Percentiles rank a stretch among this genome's conserved stretches.
These are phyloP conservation scores for Trichosanthes cucumerina DNA, from an alignment of 306 rosid genomes.

Conservation along the genomic window DNA sequence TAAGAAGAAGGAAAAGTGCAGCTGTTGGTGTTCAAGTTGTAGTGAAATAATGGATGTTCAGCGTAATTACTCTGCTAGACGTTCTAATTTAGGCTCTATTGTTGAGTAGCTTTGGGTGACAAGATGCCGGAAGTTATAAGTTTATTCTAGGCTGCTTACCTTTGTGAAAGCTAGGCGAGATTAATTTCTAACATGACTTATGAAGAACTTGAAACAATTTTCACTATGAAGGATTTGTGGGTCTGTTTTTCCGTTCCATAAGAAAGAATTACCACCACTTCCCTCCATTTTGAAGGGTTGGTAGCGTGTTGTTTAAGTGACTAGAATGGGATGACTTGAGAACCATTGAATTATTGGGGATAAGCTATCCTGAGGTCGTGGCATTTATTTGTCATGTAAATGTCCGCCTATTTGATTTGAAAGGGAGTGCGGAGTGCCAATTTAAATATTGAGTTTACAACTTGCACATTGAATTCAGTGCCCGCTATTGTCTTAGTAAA, in stretches of 20 bases:
- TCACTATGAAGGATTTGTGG: background rate
- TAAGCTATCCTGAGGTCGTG: background rate
- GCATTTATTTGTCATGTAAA: background rate
- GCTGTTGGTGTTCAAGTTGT: background rate
- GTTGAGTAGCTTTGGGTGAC: background rate
- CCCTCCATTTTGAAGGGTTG: background rate
- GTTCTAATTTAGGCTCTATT: background rate
- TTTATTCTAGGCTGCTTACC: background rate
- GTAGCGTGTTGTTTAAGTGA: background rate
- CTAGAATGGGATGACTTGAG: background rate
- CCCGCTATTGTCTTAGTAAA: background rate
- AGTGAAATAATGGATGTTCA: background rate
- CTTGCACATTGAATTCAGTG: background rate
- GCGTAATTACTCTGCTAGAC: background rate
- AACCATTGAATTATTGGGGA: background rate
- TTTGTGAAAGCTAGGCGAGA: background rate
- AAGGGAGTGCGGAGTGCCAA: background rate
- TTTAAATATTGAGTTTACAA: background rate
- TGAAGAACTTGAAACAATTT: background rate
- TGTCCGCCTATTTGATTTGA: background rate
- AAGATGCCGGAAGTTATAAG: background rate
- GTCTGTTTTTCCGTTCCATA: background rate
- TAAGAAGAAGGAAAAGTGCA: background rate
- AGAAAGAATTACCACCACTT: background rate
- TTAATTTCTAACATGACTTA: background rate